phyloP scores from a whole-genome alignment of 2,329 filamentous ascomycete genomes.

The Monilinia polystroma region DNA sequence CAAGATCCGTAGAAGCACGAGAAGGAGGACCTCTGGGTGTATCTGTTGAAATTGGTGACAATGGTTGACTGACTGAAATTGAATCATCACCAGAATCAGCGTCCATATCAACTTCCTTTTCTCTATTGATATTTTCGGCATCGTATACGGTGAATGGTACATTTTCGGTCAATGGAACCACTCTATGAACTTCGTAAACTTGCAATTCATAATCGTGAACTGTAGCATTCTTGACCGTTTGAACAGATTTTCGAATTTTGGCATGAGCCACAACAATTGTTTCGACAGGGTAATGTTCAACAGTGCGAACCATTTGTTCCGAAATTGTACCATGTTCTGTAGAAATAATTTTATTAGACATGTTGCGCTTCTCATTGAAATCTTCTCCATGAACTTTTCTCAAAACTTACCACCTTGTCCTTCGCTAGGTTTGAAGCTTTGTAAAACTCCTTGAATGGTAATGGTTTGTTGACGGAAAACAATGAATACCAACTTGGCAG shows the following conservation, averaged over 20 bases:
- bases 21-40: constrained; percentile 17
- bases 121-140: constrained; percentile 59
- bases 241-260: constrained; percentile 68
- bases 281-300: constrained; percentile 76
- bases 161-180: constrained; percentile 59
- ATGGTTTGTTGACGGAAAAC: constrained; percentile 80
- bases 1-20: constrained; percentile 22
- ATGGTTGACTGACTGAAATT: constrained; percentile 4
- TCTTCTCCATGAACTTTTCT: constrained; percentile 5
- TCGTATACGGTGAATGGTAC: constrained; percentile 70
- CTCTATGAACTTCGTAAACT: constrained; percentile 63
- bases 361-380: background rate
- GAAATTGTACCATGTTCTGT: constrained; percentile 48
- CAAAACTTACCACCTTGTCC: constrained; percentile 30
- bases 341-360: background rate
- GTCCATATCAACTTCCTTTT: constrained; percentile 55
- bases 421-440: constrained; percentile 32
- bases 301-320: constrained; percentile 80
- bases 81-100: constrained; percentile 43
- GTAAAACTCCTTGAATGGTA: constrained; percentile 80
- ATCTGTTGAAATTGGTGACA: constrained; percentile 17
- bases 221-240: constrained; percentile 72
- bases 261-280: constrained; percentile 76
- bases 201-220: constrained; percentile 75
- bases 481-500: constrained; percentile 78